These are phyloP conservation scores for Mycogone perniciosa DNA, from an alignment of 2,329 filamentous ascomycete genomes.

Conservation along the genomic window DNA sequence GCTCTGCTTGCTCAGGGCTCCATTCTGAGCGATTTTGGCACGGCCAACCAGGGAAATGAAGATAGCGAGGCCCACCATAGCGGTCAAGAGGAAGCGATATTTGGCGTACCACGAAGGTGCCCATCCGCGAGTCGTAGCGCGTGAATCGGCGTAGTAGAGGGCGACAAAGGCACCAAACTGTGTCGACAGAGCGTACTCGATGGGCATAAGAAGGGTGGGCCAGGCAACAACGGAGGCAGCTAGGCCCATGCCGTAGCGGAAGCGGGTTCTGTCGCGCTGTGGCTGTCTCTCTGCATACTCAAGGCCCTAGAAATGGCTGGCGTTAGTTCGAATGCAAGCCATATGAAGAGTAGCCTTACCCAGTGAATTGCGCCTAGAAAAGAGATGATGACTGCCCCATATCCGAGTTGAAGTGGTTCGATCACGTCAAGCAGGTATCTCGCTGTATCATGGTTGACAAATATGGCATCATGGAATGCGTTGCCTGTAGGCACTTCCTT, in stretches of 20 bases:
- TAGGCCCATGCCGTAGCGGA: conserved; percentile 78
- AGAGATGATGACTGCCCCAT: conserved; percentile 86
- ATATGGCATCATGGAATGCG: conserved; percentile 43
- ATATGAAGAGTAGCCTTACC: conserved; percentile 38
- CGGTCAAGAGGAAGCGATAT: conserved; percentile 89
- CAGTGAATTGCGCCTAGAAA: conserved; percentile 91
- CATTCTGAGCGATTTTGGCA: conserved; percentile 56
- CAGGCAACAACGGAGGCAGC: conserved; percentile 75
- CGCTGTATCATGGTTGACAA: conserved; percentile 66
- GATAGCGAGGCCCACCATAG: conserved; percentile 78
- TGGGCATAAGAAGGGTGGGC: conserved; percentile 79
- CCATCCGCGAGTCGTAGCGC: conserved; percentile 68
- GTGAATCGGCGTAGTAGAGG: conserved; percentile 78
- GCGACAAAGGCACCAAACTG: conserved; percentile 82
- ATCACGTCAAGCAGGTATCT: conserved; percentile 65
- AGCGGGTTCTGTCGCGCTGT: conserved; percentile 57
- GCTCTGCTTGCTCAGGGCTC: conserved; percentile 26
- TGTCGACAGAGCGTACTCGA: conserved; percentile 76
- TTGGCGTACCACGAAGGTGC: conserved; percentile 78
- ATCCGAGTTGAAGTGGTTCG: conserved; percentile 84
- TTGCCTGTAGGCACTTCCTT: conserved; percentile 55
- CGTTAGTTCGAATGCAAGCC: neutral
- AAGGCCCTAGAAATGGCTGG: conserved; percentile 46
- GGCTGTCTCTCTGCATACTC: conserved; percentile 70
- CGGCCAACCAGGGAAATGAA: conserved; percentile 75